Percentiles rank a stretch among this genome's conserved stretches.
phyloP scores from a whole-genome alignment of 148 eudicot genomes.

The Vaccinium vitisidaea region DNA sequence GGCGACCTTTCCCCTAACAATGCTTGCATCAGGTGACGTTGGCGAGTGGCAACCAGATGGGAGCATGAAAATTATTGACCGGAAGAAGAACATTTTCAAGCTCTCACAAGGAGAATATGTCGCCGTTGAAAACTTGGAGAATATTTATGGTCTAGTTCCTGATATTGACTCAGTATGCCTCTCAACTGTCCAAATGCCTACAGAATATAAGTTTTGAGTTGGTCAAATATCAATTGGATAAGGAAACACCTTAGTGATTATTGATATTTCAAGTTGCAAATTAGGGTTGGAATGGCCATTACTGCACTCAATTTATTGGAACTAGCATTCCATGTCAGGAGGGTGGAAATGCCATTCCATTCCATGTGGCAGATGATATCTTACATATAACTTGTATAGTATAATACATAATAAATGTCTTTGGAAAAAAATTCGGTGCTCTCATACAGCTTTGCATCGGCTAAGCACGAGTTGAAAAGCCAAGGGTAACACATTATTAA shows the following conservation, averaged over 20 bases:
- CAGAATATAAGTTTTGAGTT: neutral
- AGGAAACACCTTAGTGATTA: neutral
- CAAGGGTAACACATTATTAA: neutral
- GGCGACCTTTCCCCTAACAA: conserved; percentile 9
- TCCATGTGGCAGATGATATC: neutral
- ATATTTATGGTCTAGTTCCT: conserved; percentile 66
- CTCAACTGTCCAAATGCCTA: conserved; percentile 1
- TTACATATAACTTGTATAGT: neutral
- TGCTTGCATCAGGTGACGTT: conserved; percentile 69
- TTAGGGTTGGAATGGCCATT: neutral
- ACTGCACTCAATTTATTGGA: neutral
- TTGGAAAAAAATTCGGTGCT: neutral
- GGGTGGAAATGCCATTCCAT: neutral
- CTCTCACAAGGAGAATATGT: conserved; percentile 99
- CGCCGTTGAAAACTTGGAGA: conserved; percentile 97
- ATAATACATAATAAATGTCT: neutral
- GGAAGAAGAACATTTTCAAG: conserved; percentile 96
- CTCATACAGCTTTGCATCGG: neutral
- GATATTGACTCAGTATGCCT: conserved; percentile 71
- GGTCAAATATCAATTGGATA: neutral
- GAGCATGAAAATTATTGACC: conserved; percentile 86
- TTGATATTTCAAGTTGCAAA: neutral
- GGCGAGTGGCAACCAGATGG: conserved; percentile 99
- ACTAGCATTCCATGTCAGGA: neutral
- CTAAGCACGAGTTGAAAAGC: neutral